A percentile compares a stretch with the other conserved stretches of the same genome.
Conservation (phyloP, 306 rosid genomes). For the Lathyrus oleraceus region DNA sequence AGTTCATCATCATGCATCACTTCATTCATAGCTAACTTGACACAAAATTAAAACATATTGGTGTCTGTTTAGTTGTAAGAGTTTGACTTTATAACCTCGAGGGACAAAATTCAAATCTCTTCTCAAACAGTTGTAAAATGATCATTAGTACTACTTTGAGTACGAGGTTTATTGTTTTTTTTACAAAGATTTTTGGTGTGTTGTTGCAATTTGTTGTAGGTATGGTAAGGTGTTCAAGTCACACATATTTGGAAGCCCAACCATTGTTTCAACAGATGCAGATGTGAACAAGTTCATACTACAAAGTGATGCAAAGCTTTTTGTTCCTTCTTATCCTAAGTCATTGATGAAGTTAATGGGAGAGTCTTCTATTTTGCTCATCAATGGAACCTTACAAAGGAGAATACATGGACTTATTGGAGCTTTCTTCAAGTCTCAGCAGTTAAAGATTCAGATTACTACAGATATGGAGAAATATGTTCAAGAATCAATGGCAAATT, state of each 20-base stretch:
- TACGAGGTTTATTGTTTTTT: slow-evolving; percentile 2
- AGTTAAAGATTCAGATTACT: slow-evolving; percentile 81
- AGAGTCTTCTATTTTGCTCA: slow-evolving; percentile 85
- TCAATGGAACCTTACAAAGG: slow-evolving; percentile 90
- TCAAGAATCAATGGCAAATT: slow-evolving; percentile 67
- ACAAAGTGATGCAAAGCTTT: slow-evolving; percentile 88
- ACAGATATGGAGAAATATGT: slow-evolving; percentile 74
- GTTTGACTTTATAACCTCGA: background rate
- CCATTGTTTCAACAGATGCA: slow-evolving; percentile 87
- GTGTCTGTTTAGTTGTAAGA: background rate
- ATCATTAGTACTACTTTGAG: background rate
- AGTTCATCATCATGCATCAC: slow-evolving; percentile 37
- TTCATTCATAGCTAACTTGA: background rate
- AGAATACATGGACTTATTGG: slow-evolving; percentile 94
- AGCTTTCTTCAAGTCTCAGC: slow-evolving; percentile 89
- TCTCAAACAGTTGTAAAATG: background rate
- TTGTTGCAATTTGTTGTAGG: slow-evolving; percentile 46
- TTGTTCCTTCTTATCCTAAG: slow-evolving; percentile 90
- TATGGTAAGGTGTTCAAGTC: slow-evolving; percentile 96
- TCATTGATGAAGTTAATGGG: slow-evolving; percentile 91
- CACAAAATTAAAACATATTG: too few relatives aligned
- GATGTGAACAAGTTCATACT: slow-evolving; percentile 81
- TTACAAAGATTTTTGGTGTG: slow-evolving; percentile 6
- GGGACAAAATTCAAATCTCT: background rate
- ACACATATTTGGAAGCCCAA: slow-evolving; percentile 91